Base-by-base conservation (phyloP, 352 stramenopile species). In the Phytophthora fragariae region DNA sequence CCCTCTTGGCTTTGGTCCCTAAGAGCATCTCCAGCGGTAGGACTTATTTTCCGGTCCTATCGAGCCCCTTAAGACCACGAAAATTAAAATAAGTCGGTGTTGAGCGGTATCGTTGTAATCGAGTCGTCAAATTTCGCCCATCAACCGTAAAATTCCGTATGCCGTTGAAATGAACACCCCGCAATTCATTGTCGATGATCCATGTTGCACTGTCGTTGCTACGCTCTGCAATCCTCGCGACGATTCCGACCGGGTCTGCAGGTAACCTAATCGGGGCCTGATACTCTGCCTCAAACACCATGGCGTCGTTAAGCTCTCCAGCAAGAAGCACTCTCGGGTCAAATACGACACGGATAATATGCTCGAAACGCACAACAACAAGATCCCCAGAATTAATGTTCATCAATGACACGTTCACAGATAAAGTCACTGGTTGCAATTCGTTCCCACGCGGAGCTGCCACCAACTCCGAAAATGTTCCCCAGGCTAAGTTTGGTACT, bases 281-380 rank as follows among this genome's bases (percentile, higher is more conserved):
- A 58, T 69, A 71, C 35, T 70, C 62, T 27, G 62, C 55, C 55
- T 71, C 57, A 33, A 73, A 64, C 19, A 73, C 66, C 4, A 68
- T 0, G 24, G 50, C 12, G 12, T 73, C 59, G 27, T 39, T 46
- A 33, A 69, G 58, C n/a, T 39, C 52, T 49, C 11, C 21, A 17
- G 15, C 33, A 53, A 68, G 15, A 7, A 63, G 29, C 12, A 55
- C 14, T 14, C 53, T 68, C 11, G 66, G 66, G 24, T 73, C 53
- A 17, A 68, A 8, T 21, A 69, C n/a, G 24, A 57, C 33, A 24
- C 5, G 4, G 2, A 60, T 37, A 2, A 12, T 52, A 41, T 69
- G 56, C 19, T 64, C 19, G 54, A 68, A 35, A 2, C 37, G 10
- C 33, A 73, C 66, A 41, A 63, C 19, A 12, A 41, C 24, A n/a